These are phyloP conservation scores for Ocimum tenuiflorum DNA, from an alignment of 257 asterid genomes.

Conservation along the genomic window DNA sequence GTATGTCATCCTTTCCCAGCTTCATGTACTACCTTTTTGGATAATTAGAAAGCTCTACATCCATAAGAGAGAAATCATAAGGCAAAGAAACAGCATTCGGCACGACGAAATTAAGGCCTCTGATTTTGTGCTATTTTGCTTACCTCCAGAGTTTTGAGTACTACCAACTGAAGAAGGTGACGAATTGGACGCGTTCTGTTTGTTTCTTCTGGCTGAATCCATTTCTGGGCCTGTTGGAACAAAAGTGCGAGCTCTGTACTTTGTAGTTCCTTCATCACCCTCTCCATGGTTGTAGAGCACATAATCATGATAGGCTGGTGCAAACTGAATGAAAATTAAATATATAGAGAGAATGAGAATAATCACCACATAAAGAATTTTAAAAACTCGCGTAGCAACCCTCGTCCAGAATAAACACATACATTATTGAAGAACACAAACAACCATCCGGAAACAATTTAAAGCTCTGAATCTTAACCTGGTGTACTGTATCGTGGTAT, in stretches of 20 bases:
- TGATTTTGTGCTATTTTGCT: constrained; percentile 26
- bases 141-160: too few species aligned
- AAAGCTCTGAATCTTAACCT: constrained; percentile 36
- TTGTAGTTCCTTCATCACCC: constrained; percentile 77
- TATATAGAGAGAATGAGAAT: too few species aligned
- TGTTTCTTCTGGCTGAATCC: constrained; percentile 83
- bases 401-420: too few species aligned
- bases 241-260: constrained; percentile 88
- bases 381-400: too few species aligned
- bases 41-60: constrained; percentile 63
- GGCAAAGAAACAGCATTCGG: constrained; percentile 40
- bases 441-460: background rate
- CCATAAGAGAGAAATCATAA: constrained; percentile 66
- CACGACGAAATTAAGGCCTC: constrained; percentile 55
- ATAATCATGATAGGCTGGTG: constrained; percentile 94
- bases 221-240: constrained; percentile 95
- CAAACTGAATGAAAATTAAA: constrained; percentile 57
- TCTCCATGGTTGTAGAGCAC: constrained; percentile 89
- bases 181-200: too few species aligned
- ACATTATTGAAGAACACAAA: background rate
- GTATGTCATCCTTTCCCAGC: too few species aligned
- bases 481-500: constrained; percentile 95
- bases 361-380: too few species aligned
- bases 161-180: too few species aligned
- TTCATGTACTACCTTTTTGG: constrained; percentile 54